phyloP scores from a whole-genome alignment of 2,329 filamentous ascomycete species.

The Cytospora piceae region DNA sequence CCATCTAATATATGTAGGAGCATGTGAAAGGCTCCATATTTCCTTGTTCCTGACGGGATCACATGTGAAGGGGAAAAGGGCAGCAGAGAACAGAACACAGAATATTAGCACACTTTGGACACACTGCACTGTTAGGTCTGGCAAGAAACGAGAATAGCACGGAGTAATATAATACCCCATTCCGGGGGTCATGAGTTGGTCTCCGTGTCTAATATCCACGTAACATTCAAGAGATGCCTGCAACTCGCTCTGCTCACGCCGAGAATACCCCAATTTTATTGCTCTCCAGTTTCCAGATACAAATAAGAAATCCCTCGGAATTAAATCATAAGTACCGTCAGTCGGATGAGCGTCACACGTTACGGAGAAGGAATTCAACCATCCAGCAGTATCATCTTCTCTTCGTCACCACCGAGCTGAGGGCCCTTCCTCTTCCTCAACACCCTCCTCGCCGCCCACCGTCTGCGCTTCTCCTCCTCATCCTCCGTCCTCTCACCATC shows the following conservation, averaged over 20 bases:
- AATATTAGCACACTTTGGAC: not conserved
- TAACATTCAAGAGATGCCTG: too few species aligned
- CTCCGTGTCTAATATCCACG: too few species aligned
- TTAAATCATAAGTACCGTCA: not conserved
- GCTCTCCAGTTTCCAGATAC: not conserved
- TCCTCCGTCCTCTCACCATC: slow-evolving; percentile 75
- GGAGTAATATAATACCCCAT: too few species aligned
- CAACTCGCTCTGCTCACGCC: not conserved
- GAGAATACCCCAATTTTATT: not conserved
- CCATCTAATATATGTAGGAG: slow-evolving; percentile 1
- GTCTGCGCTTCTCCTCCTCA: slow-evolving; percentile 27
- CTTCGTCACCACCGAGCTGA: slow-evolving; percentile 23
- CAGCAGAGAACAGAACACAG: not conserved
- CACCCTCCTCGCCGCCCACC: slow-evolving; percentile 17
- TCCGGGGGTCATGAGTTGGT: too few species aligned
- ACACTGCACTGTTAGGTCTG: not conserved
- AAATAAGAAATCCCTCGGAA: not conserved
- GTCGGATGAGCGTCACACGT: not conserved
- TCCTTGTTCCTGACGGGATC: not conserved
- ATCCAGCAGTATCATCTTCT: slow-evolving; percentile 14
- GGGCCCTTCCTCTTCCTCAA: slow-evolving; percentile 19
- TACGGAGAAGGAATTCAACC: not conserved
- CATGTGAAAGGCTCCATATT: slow-evolving; percentile 29
- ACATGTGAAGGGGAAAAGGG: not conserved
- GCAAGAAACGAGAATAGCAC: too few species aligned